These are phyloP conservation scores for Chlamydomonas schloesseri DNA, from an alignment of 139 green algal species.

Conservation along the genomic window DNA sequence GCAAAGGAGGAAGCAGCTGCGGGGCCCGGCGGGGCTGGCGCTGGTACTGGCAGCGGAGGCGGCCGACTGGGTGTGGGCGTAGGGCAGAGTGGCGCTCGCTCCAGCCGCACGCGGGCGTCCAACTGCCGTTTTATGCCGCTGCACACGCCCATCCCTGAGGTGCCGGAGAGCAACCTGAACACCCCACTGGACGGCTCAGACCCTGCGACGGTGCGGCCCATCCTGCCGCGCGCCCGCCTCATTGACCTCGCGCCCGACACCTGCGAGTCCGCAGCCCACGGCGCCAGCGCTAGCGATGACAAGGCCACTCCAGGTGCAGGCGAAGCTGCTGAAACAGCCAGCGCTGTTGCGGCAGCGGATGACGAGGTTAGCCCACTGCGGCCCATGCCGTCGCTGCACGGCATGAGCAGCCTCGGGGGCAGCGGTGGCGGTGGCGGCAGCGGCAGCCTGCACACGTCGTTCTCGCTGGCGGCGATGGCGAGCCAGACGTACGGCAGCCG, in stretches of 20 bases:
- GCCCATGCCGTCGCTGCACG: background rate
- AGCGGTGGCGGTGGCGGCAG: background rate
- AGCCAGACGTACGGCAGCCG: background rate
- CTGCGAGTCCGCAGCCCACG: background rate
- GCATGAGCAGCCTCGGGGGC: background rate
- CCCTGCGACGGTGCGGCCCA: background rate
- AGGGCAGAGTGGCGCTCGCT: no score
- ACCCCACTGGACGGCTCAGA: background rate
- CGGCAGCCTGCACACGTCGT: background rate
- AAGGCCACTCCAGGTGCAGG: no score
- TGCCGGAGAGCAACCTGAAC: slow-evolving; percentile 18
- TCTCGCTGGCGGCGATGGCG: background rate
- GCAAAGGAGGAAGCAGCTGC: no score
- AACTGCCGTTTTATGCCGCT: slow-evolving; percentile 32
- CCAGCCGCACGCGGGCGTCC: background rate
- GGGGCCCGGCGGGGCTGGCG: no score
- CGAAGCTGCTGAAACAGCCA: background rate
- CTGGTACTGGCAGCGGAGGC: background rate
- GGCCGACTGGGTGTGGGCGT: background rate
- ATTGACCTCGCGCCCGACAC: background rate
- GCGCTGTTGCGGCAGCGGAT: no score
- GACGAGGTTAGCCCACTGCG: background rate
- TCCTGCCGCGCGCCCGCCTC: background rate
- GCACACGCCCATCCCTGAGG: slow-evolving; percentile 40
- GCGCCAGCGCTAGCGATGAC: no score